These are phyloP conservation scores for Penicillium alfredii DNA, from an alignment of 495 filamentous ascomycete species.

Conservation along the genomic window DNA sequence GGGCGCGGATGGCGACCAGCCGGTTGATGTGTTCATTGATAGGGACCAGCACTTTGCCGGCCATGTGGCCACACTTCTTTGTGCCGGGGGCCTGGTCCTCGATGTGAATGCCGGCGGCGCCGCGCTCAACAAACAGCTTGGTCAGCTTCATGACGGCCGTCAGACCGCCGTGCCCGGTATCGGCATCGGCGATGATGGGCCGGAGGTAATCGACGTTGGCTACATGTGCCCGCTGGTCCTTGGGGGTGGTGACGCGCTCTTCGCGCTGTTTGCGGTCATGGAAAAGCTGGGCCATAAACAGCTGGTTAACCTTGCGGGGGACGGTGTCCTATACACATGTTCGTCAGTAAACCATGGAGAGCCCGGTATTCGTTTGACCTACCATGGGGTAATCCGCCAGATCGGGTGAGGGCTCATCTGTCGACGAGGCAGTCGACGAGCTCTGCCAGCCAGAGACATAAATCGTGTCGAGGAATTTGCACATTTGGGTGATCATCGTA, in stretches of 20 bases:
- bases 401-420: conserved; percentile 95
- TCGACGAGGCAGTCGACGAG: conserved; percentile 88
- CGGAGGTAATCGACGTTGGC: conserved; percentile 89
- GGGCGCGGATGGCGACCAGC: conserved; percentile 90
- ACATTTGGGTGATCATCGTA: conserved; percentile 98
- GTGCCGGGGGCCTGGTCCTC: conserved; percentile 98
- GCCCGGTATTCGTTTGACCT: conserved; percentile 19
- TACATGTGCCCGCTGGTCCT: conserved; percentile 63
- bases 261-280: conserved; percentile 98
- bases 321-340: conserved; percentile 69
- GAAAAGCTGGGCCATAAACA: conserved; percentile 98
- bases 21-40: conserved; percentile 99
- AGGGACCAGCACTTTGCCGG: conserved; percentile 94
- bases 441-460: conserved; percentile 99
- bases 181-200: conserved; percentile 94
- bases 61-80: conserved; percentile 99
- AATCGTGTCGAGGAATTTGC: conserved; percentile 95
- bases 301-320: conserved; percentile 93
- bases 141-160: conserved; percentile 99
- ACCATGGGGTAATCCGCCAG: conserved; percentile 98
- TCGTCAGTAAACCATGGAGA: conserved; percentile 2
- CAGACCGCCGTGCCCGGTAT: conserved; percentile 94
- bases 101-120: conserved; percentile 96
- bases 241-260: conserved; percentile 77
- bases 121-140: conserved; percentile 94